Percentiles rank a stretch among this genome's conserved stretches.
phyloP scores from a whole-genome alignment of 768 basidiomycete species.

The Lentinus tigrinus region DNA sequence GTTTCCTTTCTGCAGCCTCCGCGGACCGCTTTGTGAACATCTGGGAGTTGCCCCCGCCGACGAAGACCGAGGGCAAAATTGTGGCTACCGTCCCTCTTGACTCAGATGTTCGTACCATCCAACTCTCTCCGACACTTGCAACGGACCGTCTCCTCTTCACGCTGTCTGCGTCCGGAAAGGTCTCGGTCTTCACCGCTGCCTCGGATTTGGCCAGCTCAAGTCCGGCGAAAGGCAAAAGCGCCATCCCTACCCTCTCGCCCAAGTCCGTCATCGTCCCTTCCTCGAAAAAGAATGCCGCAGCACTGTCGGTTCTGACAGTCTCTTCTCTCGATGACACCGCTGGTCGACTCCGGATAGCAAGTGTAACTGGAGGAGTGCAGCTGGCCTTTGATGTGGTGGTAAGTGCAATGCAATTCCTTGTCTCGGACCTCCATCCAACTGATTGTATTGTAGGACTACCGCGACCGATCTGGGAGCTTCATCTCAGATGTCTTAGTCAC shows the following conservation, averaged over 20 bases:
- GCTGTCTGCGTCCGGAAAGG: constrained; percentile 57
- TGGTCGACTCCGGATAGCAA: constrained; percentile 50
- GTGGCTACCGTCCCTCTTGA: constrained; percentile 62
- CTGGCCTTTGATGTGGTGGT: constrained; percentile 63
- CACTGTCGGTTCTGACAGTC: constrained; percentile 44
- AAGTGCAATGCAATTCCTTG: constrained; percentile 27
- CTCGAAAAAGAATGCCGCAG: constrained; percentile 36
- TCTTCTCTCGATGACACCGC: constrained; percentile 41
- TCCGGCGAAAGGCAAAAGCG: constrained; percentile 42
- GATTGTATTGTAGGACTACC: constrained; percentile 44
- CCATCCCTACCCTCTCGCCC: constrained; percentile 51
- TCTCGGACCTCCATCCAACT: background rate
- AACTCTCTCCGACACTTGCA: constrained; percentile 23
- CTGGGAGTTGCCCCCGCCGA: constrained; percentile 51
- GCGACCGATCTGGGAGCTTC: constrained; percentile 53
- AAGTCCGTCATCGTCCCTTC: constrained; percentile 46
- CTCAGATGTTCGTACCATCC: constrained; percentile 53
- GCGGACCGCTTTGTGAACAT: constrained; percentile 60
- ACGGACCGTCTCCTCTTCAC: constrained; percentile 45
- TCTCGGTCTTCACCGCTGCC: constrained; percentile 57
- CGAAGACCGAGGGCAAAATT: constrained; percentile 48
- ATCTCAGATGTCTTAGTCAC: constrained; percentile 43
- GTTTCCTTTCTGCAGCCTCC: constrained; percentile 62
- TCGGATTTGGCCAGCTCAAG: constrained; percentile 39
- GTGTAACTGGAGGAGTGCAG: constrained; percentile 53